A percentile compares a stretch with the other conserved stretches of the same genome.
These are phyloP conservation scores for Ampelocalamus luodianensis DNA, from an alignment of 176 grass and related monocot species.

Conservation along the genomic window DNA sequence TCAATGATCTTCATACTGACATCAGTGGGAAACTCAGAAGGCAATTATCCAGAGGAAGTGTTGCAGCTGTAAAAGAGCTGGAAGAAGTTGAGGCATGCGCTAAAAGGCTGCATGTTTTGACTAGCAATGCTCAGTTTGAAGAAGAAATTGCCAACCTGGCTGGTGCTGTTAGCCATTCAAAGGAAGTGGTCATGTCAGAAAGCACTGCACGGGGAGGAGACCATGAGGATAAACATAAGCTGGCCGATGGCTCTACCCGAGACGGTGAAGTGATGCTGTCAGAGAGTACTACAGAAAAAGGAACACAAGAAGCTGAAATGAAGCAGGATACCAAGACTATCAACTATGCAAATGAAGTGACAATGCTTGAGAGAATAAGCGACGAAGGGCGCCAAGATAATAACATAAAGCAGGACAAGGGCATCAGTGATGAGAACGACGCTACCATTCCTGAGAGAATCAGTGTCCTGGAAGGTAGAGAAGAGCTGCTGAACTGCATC, in stretches of 20 bases:
- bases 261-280: constrained; percentile 2
- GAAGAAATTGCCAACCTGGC: constrained; percentile 39
- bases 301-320: constrained; percentile 5
- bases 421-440: not conserved
- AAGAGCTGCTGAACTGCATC: constrained; percentile 52
- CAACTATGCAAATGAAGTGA: not conserved
- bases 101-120: constrained; percentile 52
- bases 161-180: constrained; percentile 29
- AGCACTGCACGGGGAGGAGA: constrained; percentile 5
- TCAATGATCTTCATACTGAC: constrained; percentile 56
- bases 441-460: not conserved
- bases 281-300: constrained; percentile 20
- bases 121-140: constrained; percentile 28
- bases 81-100: constrained; percentile 61
- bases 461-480: constrained; percentile 8
- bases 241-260: not conserved
- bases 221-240: not conserved
- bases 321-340: constrained; percentile 9
- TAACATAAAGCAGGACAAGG: constrained; percentile 15
- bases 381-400: not conserved
- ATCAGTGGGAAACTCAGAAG: constrained; percentile 58
- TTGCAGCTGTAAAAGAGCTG: constrained; percentile 66
- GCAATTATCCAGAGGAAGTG: constrained; percentile 32
- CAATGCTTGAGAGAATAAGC: constrained; percentile 1
- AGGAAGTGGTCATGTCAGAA: constrained; percentile 13